Conservation (phyloP, 148 eudicot genomes). For the Rhododendron ovatum region DNA sequence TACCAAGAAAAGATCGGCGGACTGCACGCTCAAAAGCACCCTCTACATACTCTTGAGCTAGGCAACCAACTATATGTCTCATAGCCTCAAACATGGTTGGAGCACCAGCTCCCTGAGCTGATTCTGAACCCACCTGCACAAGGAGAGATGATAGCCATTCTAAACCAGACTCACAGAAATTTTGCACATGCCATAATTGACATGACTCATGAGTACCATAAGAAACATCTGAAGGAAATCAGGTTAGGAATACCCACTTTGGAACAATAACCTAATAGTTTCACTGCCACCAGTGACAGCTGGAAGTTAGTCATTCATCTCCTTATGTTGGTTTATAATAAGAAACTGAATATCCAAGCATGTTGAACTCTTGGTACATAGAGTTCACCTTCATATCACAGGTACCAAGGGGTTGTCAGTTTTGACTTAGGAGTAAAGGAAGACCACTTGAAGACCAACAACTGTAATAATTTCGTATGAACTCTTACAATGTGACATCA, state of each 20-base stretch:
- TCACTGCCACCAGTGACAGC: background rate
- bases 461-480: background rate
- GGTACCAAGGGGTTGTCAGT: background rate
- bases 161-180: background rate
- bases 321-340: background rate
- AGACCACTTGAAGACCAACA: background rate
- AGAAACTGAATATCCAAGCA: background rate
- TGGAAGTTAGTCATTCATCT: background rate
- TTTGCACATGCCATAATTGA: background rate
- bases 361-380: background rate
- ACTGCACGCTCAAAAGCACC: constrained; percentile 64
- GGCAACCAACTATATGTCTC: constrained; percentile 70
- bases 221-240: background rate
- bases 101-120: constrained; percentile 98
- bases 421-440: background rate
- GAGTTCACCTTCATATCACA: background rate
- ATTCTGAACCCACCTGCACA: constrained; percentile 85
- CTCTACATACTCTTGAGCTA: constrained; percentile 58
- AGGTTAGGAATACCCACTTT: background rate
- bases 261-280: background rate
- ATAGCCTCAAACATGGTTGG: constrained; percentile 96
- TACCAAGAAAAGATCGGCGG: constrained; percentile 90
- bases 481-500: background rate
- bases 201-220: background rate
- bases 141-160: constrained; percentile 4